Evolutionary conservation across 1,139 yeast species (phyloP).

Genomic region (Suhomyces atakaporum): DNA sequence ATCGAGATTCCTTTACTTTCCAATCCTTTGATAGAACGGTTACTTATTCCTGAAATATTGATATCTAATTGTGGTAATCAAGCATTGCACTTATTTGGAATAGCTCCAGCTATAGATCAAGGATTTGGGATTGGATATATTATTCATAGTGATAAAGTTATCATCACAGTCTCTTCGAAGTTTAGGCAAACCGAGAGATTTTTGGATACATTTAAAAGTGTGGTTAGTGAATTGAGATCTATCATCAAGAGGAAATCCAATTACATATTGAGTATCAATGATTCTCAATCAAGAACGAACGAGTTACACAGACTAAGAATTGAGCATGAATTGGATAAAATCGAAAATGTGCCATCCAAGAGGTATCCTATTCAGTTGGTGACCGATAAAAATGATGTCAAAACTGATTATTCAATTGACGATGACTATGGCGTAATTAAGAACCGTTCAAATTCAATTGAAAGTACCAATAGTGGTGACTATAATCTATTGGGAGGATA

Average conservation of each 20-base stretch:
- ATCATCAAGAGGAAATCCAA: slow-evolving; percentile 46
- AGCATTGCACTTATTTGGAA: slow-evolving; percentile 70
- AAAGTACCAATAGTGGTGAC: slow-evolving; percentile 15
- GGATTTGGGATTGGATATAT: slow-evolving; percentile 82
- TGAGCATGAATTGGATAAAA: slow-evolving; percentile 37
- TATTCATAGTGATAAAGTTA: slow-evolving; percentile 59
- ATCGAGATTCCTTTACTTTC: slow-evolving; percentile 50
- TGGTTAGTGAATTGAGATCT: slow-evolving; percentile 53
- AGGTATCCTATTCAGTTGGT: slow-evolving; percentile 42
- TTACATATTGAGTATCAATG: slow-evolving; percentile 35
- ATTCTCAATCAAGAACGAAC: slow-evolving; percentile 34
- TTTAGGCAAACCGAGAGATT: slow-evolving; percentile 73
- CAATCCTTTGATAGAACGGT: slow-evolving; percentile 53
- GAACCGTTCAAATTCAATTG: slow-evolving; percentile 13
- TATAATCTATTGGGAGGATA: slow-evolving; percentile 63
- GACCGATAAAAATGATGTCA: slow-evolving; percentile 21
- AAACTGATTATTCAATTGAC: slow-evolving; percentile 21
- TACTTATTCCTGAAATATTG: slow-evolving; percentile 45
- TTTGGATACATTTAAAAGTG: slow-evolving; percentile 62
- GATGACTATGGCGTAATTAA: slow-evolving; percentile 13
- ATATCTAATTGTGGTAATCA: slow-evolving; percentile 75
- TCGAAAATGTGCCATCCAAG: slow-evolving; percentile 34
- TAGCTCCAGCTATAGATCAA: slow-evolving; percentile 72
- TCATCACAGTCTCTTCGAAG: slow-evolving; percentile 69
- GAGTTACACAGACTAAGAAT: slow-evolving; percentile 40